These are phyloP conservation scores for Trichophyton benhamiae DNA, from an alignment of 2,329 filamentous ascomycete species.

Conservation along the genomic window DNA sequence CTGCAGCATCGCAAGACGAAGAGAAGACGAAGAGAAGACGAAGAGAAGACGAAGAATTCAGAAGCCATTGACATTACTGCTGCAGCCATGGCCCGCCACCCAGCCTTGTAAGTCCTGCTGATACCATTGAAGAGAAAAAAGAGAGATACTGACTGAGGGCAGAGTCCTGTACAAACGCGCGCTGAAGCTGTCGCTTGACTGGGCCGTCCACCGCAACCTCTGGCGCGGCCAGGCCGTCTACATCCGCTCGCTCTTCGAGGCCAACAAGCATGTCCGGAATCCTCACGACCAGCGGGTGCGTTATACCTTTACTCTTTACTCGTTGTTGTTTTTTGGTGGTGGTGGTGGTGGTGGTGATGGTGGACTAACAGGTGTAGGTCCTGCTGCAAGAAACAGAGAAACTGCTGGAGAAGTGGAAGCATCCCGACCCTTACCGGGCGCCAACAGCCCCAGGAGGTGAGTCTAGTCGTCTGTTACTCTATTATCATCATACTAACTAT, in stretches of 20 bases:
- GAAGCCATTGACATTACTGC: neutral
- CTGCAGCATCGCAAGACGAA: neutral
- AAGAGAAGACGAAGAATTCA: neutral
- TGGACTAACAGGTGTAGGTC: slow-evolving; percentile 42
- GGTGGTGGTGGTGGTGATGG: neutral
- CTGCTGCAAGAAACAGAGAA: slow-evolving; percentile 80
- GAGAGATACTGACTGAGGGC: slow-evolving; percentile 9
- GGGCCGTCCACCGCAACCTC: slow-evolving; percentile 81
- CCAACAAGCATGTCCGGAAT: slow-evolving; percentile 73
- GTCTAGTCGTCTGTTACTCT: slow-evolving; percentile 17
- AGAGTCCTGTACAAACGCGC: slow-evolving; percentile 78
- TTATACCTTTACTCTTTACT: neutral
- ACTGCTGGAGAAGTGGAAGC: slow-evolving; percentile 86
- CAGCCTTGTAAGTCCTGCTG: slow-evolving; percentile 26
- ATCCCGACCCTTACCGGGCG: slow-evolving; percentile 81
- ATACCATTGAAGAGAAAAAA: neutral
- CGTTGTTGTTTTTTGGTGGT: neutral
- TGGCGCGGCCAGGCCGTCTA: slow-evolving; percentile 96
- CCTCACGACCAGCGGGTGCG: slow-evolving; percentile 74
- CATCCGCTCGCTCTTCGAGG: slow-evolving; percentile 88
- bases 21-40: neutral
- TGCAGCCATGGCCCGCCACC: slow-evolving; percentile 16
- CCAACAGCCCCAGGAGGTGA: slow-evolving; percentile 88
- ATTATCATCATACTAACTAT: neutral
- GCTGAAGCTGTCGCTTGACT: slow-evolving; percentile 86